A percentile compares a stretch with the other conserved stretches of the same genome.
Evolutionary conservation across 2,329 filamentous ascomycete species (phyloP).

Genomic region (Lecanicillium sp.): DNA sequence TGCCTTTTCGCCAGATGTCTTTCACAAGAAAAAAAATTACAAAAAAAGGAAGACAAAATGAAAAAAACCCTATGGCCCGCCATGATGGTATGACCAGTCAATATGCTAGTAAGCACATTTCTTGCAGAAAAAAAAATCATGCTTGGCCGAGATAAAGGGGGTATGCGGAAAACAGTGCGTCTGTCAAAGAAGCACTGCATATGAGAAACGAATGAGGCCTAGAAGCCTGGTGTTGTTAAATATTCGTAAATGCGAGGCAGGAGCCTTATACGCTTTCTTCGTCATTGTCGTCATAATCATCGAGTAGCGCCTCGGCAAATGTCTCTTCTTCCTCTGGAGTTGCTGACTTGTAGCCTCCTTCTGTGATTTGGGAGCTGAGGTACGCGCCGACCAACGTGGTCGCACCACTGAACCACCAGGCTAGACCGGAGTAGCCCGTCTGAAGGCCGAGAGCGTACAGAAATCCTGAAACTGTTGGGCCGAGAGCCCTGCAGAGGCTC

Average conservation of each 20-base stretch:
- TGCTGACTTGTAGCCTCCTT: constrained; percentile 42
- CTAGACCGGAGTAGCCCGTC: constrained; percentile 75
- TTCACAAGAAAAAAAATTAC: no score
- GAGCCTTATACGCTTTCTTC: constrained; percentile 19
- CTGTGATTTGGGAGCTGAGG: constrained; percentile 67
- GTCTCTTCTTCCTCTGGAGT: constrained; percentile 31
- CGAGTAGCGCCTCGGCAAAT: constrained; percentile 22
- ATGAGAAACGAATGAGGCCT: constrained; percentile 1
- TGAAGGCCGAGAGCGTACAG: constrained; percentile 75
- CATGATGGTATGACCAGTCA: no score
- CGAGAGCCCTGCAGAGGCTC: constrained; percentile 79
- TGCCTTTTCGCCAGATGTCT: no score
- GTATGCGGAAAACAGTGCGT: neutral
- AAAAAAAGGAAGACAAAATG: no score
- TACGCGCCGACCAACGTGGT: constrained; percentile 69
- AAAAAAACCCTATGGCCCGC: no score
- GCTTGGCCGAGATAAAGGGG: constrained; percentile 1
- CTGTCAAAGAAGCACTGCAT: constrained; percentile 3
- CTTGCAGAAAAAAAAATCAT: neutral
- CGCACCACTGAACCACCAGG: constrained; percentile 85
- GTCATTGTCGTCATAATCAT: constrained; percentile 23
- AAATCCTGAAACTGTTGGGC: constrained; percentile 78
- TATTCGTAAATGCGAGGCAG: constrained; percentile 6
- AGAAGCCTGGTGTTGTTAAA: constrained; percentile 6
- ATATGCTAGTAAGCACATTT: no score